phyloP scores from a whole-genome alignment of 78 protist species.

The Guillardia theta region DNA sequence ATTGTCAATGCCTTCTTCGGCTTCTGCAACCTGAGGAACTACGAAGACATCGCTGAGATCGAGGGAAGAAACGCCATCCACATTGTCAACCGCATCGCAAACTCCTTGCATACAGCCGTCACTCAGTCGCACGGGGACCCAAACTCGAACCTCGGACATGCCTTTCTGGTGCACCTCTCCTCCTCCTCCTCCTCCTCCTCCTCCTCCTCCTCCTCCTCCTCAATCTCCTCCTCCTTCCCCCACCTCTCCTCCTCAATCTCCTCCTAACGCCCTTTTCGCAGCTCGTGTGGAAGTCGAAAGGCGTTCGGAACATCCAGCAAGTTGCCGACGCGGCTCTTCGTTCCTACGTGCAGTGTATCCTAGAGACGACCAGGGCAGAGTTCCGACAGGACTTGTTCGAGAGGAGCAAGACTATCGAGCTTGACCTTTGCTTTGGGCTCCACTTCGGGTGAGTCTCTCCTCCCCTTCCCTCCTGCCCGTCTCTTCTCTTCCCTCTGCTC shows the following conservation, averaged over 20 bases:
- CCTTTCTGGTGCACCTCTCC: not conserved
- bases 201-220: not conserved
- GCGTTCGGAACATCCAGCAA: not conserved
- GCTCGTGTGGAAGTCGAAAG: slow-evolving; percentile 26
- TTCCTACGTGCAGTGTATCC: not conserved
- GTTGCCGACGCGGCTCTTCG: slow-evolving; percentile 19
- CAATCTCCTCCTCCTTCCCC: not conserved
- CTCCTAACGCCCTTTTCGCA: not conserved
- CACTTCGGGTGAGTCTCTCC: too few relatives aligned
- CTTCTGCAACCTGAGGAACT: not conserved
- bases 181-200: not conserved
- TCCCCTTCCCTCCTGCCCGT: too few relatives aligned
- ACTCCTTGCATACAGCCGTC: not conserved
- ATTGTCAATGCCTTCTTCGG: not conserved
- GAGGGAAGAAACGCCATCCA: not conserved
- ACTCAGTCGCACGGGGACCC: not conserved
- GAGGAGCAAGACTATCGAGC: too few relatives aligned
- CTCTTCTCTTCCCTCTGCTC: too few relatives aligned
- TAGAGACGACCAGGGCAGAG: not conserved
- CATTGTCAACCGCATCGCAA: not conserved
- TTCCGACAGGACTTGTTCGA: not conserved
- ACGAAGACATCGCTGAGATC: not conserved
- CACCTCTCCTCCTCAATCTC: not conserved
- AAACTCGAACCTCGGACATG: not conserved
- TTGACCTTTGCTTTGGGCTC: too few relatives aligned